Evolutionary conservation across 2,329 filamentous ascomycete genomes (phyloP), one percentile per base, ranked within the genome.

Genomic region (Trichoderma polysporum): DNA sequence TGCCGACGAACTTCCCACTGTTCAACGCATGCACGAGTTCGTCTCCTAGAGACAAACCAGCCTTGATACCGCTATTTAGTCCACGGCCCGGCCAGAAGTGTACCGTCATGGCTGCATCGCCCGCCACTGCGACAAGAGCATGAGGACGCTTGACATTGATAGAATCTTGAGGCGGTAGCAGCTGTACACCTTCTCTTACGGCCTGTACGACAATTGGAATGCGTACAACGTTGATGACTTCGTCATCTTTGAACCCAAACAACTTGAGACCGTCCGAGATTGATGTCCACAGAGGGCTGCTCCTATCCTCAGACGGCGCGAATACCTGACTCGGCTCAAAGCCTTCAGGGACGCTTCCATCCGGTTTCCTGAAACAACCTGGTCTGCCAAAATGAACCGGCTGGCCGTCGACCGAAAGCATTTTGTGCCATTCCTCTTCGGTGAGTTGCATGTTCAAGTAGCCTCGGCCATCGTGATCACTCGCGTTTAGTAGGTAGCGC

Each of bases 391-490:
- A 79, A 9, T 76, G 75, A 31, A 76, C 73, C 0, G 75, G 75
- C 39, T 74, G 68, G 1, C 77, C 77, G 50, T 77, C 73, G 1
- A 75, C 62, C 0, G 73, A 69, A 5, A 76, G 63, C 75, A 78
- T 78, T 62, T 75, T 73, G 58, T 77, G 69, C 75, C 76, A 79
- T 49, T 79, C 76, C 15, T 76, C 73, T 60, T 78, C 74, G 0
- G 75, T 78, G 45, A 79, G 71, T 61, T 78, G 76, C 76, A 79
- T 76, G 68, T 78, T 78, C 54, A 79, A 70, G 61, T 78, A 78
- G 0, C 76, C 76, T 45, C 73, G 66, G 4, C 76, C 74, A 35
- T 78, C 75, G 33, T 72, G 69, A 50, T 78, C 74, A 62, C 76
- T 77, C 17, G 77, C 77, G 49, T 79, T 79, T 10, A 79, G 72